Percentiles rank a stretch among this genome's conserved stretches.
Conservation (phyloP, 2,329 filamentous ascomycete species). For the Fusarium cicatricum region DNA sequence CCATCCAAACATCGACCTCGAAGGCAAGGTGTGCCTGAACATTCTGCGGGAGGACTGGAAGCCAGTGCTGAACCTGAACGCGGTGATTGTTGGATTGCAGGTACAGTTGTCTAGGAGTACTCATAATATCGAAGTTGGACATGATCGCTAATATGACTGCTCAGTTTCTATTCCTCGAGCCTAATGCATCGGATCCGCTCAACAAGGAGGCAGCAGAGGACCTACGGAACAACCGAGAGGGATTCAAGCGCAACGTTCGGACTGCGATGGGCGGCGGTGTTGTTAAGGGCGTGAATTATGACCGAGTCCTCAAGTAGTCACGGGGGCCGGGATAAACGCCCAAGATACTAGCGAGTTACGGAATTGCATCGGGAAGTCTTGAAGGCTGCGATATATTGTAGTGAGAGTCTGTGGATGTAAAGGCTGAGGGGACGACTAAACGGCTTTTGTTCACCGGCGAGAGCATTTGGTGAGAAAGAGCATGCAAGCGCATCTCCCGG, state of each 20-base stretch:
- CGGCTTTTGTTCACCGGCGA: conserved; percentile 10
- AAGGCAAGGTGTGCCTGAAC: conserved; percentile 98
- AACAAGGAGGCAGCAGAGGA: conserved; percentile 99
- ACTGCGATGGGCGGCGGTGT: conserved; percentile 81
- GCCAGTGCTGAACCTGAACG: conserved; percentile 94
- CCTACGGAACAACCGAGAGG: conserved; percentile 82
- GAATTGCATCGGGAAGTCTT: no score
- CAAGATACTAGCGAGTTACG: conserved; percentile 7
- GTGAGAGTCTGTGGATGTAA: conserved; percentile 10
- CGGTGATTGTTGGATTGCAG: conserved; percentile 93
- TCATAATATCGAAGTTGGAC: background rate
- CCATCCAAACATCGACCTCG: conserved; percentile 97
- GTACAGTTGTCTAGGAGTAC: conserved; percentile 51
- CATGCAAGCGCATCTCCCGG: conserved; percentile 16
- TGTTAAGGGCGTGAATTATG: conserved; percentile 77
- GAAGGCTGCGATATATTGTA: background rate
- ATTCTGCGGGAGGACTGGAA: conserved; percentile 99
- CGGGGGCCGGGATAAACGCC: background rate
- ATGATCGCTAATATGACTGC: conserved; percentile 37
- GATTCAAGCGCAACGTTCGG: conserved; percentile 91
- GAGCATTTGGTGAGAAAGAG: conserved; percentile 26
- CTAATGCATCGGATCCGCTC: conserved; percentile 95
- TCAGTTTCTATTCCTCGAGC: conserved; percentile 95
- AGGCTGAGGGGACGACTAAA: conserved; percentile 16
- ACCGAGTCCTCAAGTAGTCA: conserved; percentile 75